Evolutionary conservation across 2,329 filamentous ascomycete species (phyloP), one percentile per base, ranked within the genome.

Genomic region (Colletotrichum caudatum): DNA sequence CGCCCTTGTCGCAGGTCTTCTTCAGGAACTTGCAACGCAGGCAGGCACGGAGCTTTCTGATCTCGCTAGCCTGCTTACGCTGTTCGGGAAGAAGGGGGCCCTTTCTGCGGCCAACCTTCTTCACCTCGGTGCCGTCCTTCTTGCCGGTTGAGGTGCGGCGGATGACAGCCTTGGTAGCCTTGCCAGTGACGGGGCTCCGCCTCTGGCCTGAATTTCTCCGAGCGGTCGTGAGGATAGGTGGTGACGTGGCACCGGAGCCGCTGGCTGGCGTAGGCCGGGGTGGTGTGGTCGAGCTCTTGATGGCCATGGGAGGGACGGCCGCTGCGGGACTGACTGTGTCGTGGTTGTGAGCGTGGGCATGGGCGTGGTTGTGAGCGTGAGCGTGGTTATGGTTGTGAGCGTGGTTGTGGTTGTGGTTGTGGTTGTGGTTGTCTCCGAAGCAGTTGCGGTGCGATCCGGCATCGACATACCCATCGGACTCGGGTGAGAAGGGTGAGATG

Each of bases 1-100:
- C 95, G 74, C 95, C 95, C 86, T 97, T 98, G 83, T 98, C 95
- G 80, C 95, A 98, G 60, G 95, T 98, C 89, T 98, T 98, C 89
- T 98, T 98, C 81, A 98, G 87, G 86, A 98, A 98, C 85, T 98
- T 98, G 89, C 95, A 98, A 75, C 95, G 92, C 77, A 98, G 86
- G 81, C 95, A 98, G 59, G 95, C 95, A 79, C 95, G 90, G 77
- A 98, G 86, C 83, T 98, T 98, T 81, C 95, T 91, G 80, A 98
- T 98, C 83, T 98, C 95, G 78, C 95, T 96, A 35, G 95, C 95
- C 82, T 98, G 95, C 84, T 97, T 97, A 76, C 95, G 90, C 85
- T 98, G 95, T 81, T 98, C 95, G 14, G 95, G 94, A 78, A 94
- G 88, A 76, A 98, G 89, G 71, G 95, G 95, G 46, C 95, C 95